A percentile compares a stretch with the other conserved stretches of the same genome.
phyloP scores from a whole-genome alignment of 768 basidiomycete genomes.

The Auriscalpium microsporum region DNA sequence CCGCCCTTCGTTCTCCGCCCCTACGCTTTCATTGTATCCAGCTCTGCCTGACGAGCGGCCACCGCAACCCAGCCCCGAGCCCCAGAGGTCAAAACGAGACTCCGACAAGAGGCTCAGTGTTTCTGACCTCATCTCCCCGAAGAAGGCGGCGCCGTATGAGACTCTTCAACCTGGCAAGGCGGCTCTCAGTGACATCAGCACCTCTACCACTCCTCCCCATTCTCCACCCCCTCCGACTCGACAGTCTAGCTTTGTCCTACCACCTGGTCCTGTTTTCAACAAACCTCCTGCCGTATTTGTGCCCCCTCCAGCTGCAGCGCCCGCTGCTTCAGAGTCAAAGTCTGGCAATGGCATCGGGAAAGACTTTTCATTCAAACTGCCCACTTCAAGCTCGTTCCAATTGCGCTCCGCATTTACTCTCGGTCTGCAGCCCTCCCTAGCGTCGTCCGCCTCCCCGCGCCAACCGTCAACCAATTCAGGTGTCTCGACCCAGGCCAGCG shows the following conservation, averaged over 20 bases:
- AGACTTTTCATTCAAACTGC: slow-evolving; percentile 28
- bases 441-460: slow-evolving; percentile 19
- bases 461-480: slow-evolving; percentile 28
- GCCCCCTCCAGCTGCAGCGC: slow-evolving; percentile 32
- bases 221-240: slow-evolving; percentile 10
- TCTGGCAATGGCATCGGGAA: slow-evolving; percentile 16
- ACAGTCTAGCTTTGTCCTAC: slow-evolving; percentile 22
- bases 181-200: neutral
- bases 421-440: slow-evolving; percentile 26
- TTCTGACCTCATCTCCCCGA: slow-evolving; percentile 42
- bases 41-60: neutral
- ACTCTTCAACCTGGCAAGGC: neutral
- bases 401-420: slow-evolving; percentile 38
- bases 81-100: slow-evolving; percentile 1
- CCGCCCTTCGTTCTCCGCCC: slow-evolving; percentile 4
- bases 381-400: slow-evolving; percentile 30
- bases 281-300: slow-evolving; percentile 39
- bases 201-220: slow-evolving; percentile 15
- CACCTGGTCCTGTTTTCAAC: slow-evolving; percentile 48
- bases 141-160: slow-evolving; percentile 23
- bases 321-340: slow-evolving; percentile 11
- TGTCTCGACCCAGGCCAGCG: slow-evolving; percentile 48
- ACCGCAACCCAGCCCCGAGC: neutral
- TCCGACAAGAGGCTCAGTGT: slow-evolving; percentile 40
- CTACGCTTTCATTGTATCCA: neutral